Conservation (phyloP, 2,329 filamentous ascomycete genomes). For the Calonectria hawksworthii region DNA sequence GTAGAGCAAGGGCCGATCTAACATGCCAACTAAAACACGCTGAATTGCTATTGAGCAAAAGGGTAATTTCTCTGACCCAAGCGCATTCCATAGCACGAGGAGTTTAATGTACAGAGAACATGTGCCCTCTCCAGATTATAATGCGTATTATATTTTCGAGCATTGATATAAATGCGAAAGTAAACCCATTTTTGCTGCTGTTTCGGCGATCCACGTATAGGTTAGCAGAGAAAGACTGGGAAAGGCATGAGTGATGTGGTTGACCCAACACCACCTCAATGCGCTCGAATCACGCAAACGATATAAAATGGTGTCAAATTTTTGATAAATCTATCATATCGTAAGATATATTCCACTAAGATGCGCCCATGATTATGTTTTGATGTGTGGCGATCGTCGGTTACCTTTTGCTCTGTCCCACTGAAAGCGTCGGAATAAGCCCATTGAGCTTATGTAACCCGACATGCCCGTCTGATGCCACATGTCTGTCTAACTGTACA, state of each 20-base stretch:
- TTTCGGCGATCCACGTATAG: not conserved
- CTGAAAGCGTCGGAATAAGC: not conserved
- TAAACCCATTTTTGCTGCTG: not conserved
- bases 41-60: not conserved
- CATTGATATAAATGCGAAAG: not conserved
- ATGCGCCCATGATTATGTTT: not conserved
- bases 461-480: not conserved
- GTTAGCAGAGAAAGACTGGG: not conserved
- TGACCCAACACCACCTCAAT: not conserved
- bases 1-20: not conserved
- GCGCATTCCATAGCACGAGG: not conserved
- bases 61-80: not conserved
- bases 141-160: not conserved
- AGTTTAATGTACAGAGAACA: not conserved
- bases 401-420: not conserved
- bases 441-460: not conserved
- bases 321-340: not conserved
- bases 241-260: not conserved
- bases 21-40: not conserved
- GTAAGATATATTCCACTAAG: not conserved
- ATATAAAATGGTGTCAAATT: not conserved
- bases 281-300: not conserved
- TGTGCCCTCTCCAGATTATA: not conserved
- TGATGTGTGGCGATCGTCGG: not conserved
- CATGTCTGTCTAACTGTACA: not conserved